A percentile compares a stretch with the other conserved stretches of the same genome.
These are phyloP conservation scores for Ophiostoma populinum DNA, from an alignment of 2,329 filamentous ascomycete species.

Conservation along the genomic window DNA sequence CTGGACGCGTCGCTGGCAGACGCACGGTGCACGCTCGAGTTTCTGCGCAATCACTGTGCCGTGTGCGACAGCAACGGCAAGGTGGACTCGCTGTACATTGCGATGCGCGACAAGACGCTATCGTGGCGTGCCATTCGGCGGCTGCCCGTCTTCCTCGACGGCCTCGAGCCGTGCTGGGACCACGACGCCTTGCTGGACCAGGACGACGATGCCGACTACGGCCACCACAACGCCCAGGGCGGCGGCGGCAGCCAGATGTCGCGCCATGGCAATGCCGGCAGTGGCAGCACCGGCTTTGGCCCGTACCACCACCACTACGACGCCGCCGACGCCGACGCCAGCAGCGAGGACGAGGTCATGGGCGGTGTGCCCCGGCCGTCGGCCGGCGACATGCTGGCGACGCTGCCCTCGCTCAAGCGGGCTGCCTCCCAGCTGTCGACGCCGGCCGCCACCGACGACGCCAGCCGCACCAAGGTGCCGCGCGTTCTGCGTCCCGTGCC, in stretches of 20 bases:
- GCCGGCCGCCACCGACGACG: conserved; percentile 7
- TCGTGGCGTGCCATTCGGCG: conserved; percentile 36
- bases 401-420: conserved; percentile 29
- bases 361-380: conserved; percentile 18
- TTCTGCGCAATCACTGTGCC: conserved; percentile 36
- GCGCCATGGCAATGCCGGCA: too few relatives aligned
- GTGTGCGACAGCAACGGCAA: conserved; percentile 35
- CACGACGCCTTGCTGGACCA: conserved; percentile 33
- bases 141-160: conserved; percentile 30
- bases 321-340: not conserved
- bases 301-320: conserved; percentile 3
- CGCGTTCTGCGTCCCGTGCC: too few relatives aligned
- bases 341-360: conserved; percentile 9
- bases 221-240: conserved; percentile 4
- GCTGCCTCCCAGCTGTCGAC: conserved; percentile 32
- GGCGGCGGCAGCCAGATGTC: too few relatives aligned
- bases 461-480: too few relatives aligned
- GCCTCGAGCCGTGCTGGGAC: conserved; percentile 37
- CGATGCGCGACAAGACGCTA: conserved; percentile 34
- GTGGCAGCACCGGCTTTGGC: not conserved
- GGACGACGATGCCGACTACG: conserved; percentile 5
- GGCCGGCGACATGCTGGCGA: conserved; percentile 28
- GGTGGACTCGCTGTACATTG: conserved; percentile 42
- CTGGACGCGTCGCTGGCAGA: conserved; percentile 27
- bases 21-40: conserved; percentile 29